Evolutionary conservation across 2,329 filamentous ascomycete species (phyloP).

Genomic region (Aureobasidium pullulans): DNA sequence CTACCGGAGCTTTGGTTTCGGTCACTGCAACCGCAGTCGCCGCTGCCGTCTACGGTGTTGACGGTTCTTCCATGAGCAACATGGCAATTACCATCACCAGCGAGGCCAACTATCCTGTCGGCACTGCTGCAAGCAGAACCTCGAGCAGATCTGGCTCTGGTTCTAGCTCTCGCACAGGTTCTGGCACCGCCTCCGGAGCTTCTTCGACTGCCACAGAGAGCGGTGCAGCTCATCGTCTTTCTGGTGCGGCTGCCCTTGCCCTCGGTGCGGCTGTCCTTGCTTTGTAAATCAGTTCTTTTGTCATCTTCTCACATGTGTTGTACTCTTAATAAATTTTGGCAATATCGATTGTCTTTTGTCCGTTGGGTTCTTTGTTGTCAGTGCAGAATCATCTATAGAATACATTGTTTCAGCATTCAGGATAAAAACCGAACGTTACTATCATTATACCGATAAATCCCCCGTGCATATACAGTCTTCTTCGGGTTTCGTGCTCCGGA

Average conservation of each 20-base stretch:
- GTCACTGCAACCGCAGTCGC: slow-evolving; percentile 51
- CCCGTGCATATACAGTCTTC: too few species aligned
- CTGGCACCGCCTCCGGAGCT: background rate
- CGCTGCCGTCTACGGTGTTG: slow-evolving; percentile 49
- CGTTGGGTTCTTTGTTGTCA: background rate
- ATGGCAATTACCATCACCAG: slow-evolving; percentile 53
- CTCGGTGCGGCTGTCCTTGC: slow-evolving; percentile 12
- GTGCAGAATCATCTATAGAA: too few species aligned
- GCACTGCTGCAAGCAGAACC: slow-evolving; percentile 29
- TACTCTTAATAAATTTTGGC: background rate
- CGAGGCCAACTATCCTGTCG: slow-evolving; percentile 49
- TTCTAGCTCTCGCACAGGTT: background rate
- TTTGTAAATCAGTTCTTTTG: background rate
- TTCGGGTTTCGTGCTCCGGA: too few species aligned
- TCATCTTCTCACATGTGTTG: background rate
- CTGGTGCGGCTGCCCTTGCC: slow-evolving; percentile 11
- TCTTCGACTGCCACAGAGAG: slow-evolving; percentile 2
- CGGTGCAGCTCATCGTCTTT: slow-evolving; percentile 13
- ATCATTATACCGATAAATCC: too few species aligned
- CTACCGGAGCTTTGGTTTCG: slow-evolving; percentile 48
- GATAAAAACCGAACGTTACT: too few species aligned
- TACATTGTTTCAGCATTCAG: too few species aligned
- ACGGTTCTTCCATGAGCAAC: slow-evolving; percentile 53
- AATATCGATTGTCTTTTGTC: background rate
- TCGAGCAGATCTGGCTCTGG: background rate